Evolutionary conservation across 345 rosid genomes (phyloP), one percentile per base, ranked within the genome.

Genomic region (Eucalyptus sideroxylon): DNA sequence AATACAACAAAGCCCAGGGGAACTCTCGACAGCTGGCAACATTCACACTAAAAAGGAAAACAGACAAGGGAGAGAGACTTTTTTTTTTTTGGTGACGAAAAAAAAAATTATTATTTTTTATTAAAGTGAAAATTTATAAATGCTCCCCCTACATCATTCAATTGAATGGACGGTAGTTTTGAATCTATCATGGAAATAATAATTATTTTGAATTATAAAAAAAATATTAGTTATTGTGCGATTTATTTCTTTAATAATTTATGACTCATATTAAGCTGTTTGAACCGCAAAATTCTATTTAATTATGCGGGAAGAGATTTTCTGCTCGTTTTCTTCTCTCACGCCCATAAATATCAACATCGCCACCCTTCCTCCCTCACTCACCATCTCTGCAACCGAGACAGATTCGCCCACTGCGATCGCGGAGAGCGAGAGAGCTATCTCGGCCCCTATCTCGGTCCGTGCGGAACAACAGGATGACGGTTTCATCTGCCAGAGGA

Each of bases 201-300:
- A 53, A 53, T 8, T 53, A 53, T 53, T 53, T 53, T 53, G 59
- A 53, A 53, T 53, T 53, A 53, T 8, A 8, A 21, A 8, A 8
- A 8, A 53, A 53, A 4, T 1, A 53, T 53, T 53, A 8, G 1
- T 19, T 19, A 8, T 53, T 8, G 5, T 21, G 0, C 0, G 0
- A 53, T 53, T 1, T 0, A 8, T 1, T 53, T 53, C 0, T 53
- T 21, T 1, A 19, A 53, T 1, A 53, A 53, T 53, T 53, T 8
- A 1, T 19, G 11, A 21, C 1, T 53, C 5, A 2, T 8, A 4
- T 19, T 53, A 53, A 53, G 11, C 0, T 19, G 2, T 19, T 53
- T 53, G 59, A 53, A 19, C 2, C 24, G 24, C 2, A 19, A 19
- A 53, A 0, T 1, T 0, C 11, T 53, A 53, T 53, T 53, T 53